These are phyloP conservation scores for Fraxinus ornus DNA, from an alignment of 305 asterid genomes.

Conservation along the genomic window DNA sequence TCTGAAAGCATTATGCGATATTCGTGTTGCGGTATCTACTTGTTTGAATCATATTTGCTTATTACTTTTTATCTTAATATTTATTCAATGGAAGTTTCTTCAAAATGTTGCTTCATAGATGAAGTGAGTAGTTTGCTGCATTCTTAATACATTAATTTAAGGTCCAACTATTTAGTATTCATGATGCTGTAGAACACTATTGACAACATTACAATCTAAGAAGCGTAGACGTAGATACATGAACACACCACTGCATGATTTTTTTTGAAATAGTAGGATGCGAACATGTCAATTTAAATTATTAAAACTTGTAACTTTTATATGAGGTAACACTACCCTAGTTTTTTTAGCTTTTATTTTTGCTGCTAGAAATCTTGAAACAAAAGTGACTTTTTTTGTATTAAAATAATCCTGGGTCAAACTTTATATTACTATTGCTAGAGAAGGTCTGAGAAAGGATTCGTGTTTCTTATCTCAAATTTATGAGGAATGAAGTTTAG, in stretches of 20 bases:
- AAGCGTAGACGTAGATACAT: neutral
- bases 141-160: neutral
- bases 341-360: neutral
- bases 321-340: neutral
- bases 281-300: neutral
- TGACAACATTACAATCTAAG: neutral
- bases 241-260: neutral
- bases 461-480: neutral
- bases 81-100: neutral
- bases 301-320: neutral
- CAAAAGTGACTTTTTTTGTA: neutral
- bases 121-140: constrained; percentile 7
- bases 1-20: constrained; percentile 95
- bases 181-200: neutral
- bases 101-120: constrained; percentile 14
- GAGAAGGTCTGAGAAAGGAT: neutral
- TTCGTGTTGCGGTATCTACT: constrained; percentile 87
- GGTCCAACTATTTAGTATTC: neutral
- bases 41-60: neutral
- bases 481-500: neutral
- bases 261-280: neutral
- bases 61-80: neutral
- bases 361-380: neutral
- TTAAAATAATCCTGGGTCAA: neutral
- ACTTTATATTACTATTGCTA: neutral